A percentile compares a stretch with the other conserved stretches of the same genome.
Evolutionary conservation across 106 monocot genomes (phyloP).

Genomic region (Dendrobium chrysotoxum): DNA sequence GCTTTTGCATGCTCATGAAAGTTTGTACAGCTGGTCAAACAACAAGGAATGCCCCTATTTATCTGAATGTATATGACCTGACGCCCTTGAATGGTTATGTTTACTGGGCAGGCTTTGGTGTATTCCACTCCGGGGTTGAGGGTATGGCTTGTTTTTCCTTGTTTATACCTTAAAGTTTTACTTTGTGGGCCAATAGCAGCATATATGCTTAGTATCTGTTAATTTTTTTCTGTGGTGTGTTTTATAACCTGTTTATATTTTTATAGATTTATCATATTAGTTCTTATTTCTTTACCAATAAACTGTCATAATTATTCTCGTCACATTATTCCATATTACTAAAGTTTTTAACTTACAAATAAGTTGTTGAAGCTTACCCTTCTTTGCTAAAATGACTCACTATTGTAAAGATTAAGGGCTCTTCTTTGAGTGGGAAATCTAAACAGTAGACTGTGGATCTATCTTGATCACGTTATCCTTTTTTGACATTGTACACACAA

Average conservation of each 20-base stretch:
- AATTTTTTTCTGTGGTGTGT: neutral
- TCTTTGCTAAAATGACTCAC: neutral
- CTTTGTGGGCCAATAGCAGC: neutral
- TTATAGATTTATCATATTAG: neutral
- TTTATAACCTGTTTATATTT: neutral
- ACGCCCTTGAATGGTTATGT: conserved; percentile 55
- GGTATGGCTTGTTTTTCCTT: conserved; percentile 21
- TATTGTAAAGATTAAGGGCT: neutral
- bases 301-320: neutral
- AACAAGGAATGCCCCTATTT: conserved; percentile 41
- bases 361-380: neutral
- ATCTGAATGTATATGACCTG: conserved; percentile 65
- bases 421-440: no score
- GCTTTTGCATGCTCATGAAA: conserved; percentile 38
- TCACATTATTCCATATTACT: neutral
- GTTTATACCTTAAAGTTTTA: neutral
- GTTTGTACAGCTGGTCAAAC: neutral
- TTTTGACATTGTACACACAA: no score
- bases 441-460: no score
- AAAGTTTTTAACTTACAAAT: neutral
- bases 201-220: neutral
- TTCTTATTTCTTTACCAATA: neutral
- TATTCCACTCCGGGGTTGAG: conserved; percentile 65
- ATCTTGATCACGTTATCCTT: no score
- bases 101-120: conserved; percentile 59